phyloP scores from a whole-genome alignment of 176 grass and related monocot genomes.

The Tillandsia leiboldiana region DNA sequence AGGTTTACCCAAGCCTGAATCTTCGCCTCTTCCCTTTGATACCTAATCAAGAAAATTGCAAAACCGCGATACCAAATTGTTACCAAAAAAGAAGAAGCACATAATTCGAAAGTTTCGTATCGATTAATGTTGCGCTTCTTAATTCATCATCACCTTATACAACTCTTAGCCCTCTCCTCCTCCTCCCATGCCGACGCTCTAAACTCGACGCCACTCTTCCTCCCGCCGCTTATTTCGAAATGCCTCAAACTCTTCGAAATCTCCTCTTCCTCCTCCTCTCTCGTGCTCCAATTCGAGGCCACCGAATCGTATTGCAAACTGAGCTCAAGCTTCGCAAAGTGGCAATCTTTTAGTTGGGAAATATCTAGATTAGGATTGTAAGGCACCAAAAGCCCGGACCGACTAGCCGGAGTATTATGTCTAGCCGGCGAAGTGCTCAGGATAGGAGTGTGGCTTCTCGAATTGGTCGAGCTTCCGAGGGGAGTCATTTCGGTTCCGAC shows the following conservation, averaged over 20 bases:
- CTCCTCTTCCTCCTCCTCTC: slow-evolving; percentile 89
- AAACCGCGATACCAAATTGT: background rate
- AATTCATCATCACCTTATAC: slow-evolving; percentile 43
- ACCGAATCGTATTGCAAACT: slow-evolving; percentile 60
- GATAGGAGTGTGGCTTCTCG: slow-evolving; percentile 54
- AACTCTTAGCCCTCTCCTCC: slow-evolving; percentile 86
- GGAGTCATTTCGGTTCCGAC: slow-evolving; percentile 66
- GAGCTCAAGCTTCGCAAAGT: slow-evolving; percentile 80
- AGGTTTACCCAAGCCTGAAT: slow-evolving; percentile 96
- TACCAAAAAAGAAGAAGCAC: background rate
- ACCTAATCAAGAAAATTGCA: slow-evolving; percentile 33
- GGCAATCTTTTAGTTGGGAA: slow-evolving; percentile 55
- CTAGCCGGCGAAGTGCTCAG: slow-evolving; percentile 63
- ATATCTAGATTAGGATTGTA: slow-evolving; percentile 36
- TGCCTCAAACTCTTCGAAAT: slow-evolving; percentile 86
- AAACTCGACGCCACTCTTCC: slow-evolving; percentile 36
- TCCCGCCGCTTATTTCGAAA: slow-evolving; percentile 51
- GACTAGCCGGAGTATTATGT: slow-evolving; percentile 81
- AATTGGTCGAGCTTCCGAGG: slow-evolving; percentile 45
- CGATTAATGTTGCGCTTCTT: background rate
- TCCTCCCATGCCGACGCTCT: slow-evolving; percentile 61
- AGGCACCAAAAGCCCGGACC: slow-evolving; percentile 67
- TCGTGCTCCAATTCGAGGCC: slow-evolving; percentile 68
- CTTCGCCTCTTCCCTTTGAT: slow-evolving; percentile 94
- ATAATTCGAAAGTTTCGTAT: background rate